phyloP scores from a whole-genome alignment of 257 asterid genomes.

The Phtheirospermum japonicum region DNA sequence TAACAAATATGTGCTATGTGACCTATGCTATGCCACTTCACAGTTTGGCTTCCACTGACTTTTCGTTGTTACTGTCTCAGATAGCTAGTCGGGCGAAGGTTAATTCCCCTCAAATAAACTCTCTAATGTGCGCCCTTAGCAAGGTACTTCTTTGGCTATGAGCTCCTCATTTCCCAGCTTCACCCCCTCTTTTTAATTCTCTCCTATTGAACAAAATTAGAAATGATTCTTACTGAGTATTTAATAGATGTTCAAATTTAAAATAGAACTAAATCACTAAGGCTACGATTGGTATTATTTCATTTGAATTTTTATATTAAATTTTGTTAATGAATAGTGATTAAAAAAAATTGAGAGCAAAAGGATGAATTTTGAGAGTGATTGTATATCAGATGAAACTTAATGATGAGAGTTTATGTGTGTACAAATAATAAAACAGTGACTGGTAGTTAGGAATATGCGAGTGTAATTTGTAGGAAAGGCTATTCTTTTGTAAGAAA shows the following conservation, averaged over 20 bases:
- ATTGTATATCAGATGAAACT: neutral
- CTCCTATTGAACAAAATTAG: neutral
- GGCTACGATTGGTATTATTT: neutral
- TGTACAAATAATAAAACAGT: too few relatives aligned
- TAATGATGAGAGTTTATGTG: neutral
- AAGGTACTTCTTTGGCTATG: constrained; percentile 40
- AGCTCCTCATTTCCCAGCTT: neutral
- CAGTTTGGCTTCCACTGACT: constrained; percentile 6
- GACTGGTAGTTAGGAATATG: neutral
- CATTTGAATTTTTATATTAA: neutral
- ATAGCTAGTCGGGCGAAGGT: constrained; percentile 81
- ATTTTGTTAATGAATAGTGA: neutral
- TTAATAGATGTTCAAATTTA: neutral
- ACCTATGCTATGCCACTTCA: constrained; percentile 1
- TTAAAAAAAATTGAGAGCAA: neutral
- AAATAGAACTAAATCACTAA: neutral
- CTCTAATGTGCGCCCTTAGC: constrained; percentile 47
- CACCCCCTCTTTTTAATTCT: too few relatives aligned
- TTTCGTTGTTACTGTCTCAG: constrained; percentile 38
- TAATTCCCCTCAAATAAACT: constrained; percentile 55
- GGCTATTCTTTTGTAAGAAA: too few relatives aligned
- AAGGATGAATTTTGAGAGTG: neutral
- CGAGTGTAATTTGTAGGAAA: neutral
- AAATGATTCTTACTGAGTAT: neutral
- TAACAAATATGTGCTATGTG: neutral